These are phyloP conservation scores for Shiraia sp. DNA, from an alignment of 2,329 filamentous ascomycete genomes.

Conservation along the genomic window DNA sequence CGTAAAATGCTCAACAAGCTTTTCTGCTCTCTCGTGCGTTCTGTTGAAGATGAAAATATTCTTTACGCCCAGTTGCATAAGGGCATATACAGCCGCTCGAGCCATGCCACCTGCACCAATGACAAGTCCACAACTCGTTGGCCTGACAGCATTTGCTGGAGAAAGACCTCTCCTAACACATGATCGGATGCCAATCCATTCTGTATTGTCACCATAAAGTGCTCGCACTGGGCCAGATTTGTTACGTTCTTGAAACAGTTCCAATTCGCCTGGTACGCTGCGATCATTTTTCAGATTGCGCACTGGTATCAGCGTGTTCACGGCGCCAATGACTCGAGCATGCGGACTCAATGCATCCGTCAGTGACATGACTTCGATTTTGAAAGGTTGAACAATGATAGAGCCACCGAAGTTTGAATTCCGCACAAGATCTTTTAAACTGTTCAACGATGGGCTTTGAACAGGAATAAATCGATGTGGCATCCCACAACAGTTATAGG, in stretches of 20 bases:
- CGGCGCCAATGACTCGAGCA: slow-evolving; percentile 73
- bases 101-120: slow-evolving; percentile 74
- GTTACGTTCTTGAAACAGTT: slow-evolving; percentile 62
- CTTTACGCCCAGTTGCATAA: slow-evolving; percentile 75
- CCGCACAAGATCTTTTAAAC: slow-evolving; percentile 65
- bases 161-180: slow-evolving; percentile 74
- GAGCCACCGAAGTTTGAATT: slow-evolving; percentile 72
- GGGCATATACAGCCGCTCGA: slow-evolving; percentile 74
- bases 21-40: slow-evolving; percentile 67
- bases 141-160: slow-evolving; percentile 64
- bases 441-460: slow-evolving; percentile 64
- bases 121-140: slow-evolving; percentile 57
- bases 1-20: slow-evolving; percentile 72
- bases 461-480: slow-evolving; percentile 69
- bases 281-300: slow-evolving; percentile 62
- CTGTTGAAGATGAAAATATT: slow-evolving; percentile 78
- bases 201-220: slow-evolving; percentile 78
- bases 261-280: slow-evolving; percentile 58
- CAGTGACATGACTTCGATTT: slow-evolving; percentile 69
- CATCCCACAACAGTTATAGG: slow-evolving; percentile 68
- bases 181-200: slow-evolving; percentile 78
- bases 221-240: slow-evolving; percentile 68
- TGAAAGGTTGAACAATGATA: slow-evolving; percentile 73
- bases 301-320: slow-evolving; percentile 76
- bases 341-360: slow-evolving; percentile 71